A percentile compares a stretch with the other conserved stretches of the same genome.
Evolutionary conservation across 352 stramenopile genomes (phyloP).

Genomic region (Pythium dissotocum): DNA sequence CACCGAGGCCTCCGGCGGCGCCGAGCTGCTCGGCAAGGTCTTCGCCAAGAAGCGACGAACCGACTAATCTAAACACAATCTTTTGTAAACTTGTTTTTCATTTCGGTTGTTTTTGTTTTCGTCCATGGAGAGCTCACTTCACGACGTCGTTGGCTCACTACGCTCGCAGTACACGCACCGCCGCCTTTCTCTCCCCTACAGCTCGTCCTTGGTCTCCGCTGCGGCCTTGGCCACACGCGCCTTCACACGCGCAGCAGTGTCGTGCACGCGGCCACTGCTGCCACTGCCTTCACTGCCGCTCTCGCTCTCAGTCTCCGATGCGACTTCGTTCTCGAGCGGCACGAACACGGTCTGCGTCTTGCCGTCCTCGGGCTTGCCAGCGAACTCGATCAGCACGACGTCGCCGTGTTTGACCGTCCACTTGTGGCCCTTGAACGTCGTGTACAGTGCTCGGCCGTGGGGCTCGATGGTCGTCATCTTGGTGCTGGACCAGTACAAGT

Average conservation of each 20-base stretch:
- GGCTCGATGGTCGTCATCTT: slow-evolving; percentile 67
- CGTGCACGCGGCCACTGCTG: background rate
- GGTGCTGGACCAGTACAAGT: slow-evolving; percentile 68
- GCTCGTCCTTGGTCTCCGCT: slow-evolving; percentile 42
- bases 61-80: background rate
- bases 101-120: background rate
- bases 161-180: background rate
- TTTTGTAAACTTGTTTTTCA: background rate
- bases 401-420: slow-evolving; percentile 67
- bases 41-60: slow-evolving; percentile 76
- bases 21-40: slow-evolving; percentile 63
- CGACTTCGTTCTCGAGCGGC: slow-evolving; percentile 30
- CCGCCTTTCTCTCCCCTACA: slow-evolving; percentile 22
- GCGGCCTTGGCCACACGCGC: background rate
- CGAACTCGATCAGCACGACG: slow-evolving; percentile 52
- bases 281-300: background rate
- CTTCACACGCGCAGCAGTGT: background rate
- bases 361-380: slow-evolving; percentile 47
- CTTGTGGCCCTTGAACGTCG: slow-evolving; percentile 64
- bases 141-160: background rate
- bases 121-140: background rate
- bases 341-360: slow-evolving; percentile 51
- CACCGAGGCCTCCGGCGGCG: slow-evolving; percentile 27
- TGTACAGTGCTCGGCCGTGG: slow-evolving; percentile 49
- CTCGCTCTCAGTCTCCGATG: background rate